Base-by-base conservation (phyloP, 441 rosid genomes). In the Hura crepitans region DNA sequence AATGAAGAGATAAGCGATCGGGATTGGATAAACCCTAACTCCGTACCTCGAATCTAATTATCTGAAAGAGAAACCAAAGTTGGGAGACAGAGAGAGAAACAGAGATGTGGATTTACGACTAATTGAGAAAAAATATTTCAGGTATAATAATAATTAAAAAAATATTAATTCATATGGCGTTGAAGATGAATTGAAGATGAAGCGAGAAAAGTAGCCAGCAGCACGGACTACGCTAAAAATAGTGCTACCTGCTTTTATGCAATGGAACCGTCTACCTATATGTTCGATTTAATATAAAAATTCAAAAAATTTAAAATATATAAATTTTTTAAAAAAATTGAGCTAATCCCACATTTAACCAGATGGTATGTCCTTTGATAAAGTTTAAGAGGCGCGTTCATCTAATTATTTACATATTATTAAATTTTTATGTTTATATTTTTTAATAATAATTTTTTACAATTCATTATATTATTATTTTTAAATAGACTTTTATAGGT, bases 101-200 rank as follows among this genome's bases (percentile, higher is more conserved):
- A 65, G n/a, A 25, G 28, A 28, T 62, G 59, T 25, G 28, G 14
- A 42, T 62, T 42, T 61, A 22, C 51, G 57, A 30, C 43, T 65
- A 30, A 49, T 65, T 56, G 20, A 56, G 15, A 2, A 37, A 56
- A 5, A 42, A 42, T 12, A 42, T 60, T 33, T 43, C 37, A 62
- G 53, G 22, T 22, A 25, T 45, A 50, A 25, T n/a, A 22, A 23
- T 62, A 39, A 62, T 18, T 17, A n/a, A n/a, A 60, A 33, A 7
- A 60, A 60, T 50, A 22, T 62, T 2, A 37, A 22, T 61, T 11
- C 5, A 35, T 13, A 58, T 30, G 62, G 62, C 11, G 12, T 50
- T 15, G 62, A 6, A 2, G 42, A 58, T 30, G 11, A 7, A 10
- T 14, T 27, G 54, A 33, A 14, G 23, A 46, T 33, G 55, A 45